Evolutionary conservation across 306 rosid species (phyloP).

Genomic region (Sechiopsis laciniata): DNA sequence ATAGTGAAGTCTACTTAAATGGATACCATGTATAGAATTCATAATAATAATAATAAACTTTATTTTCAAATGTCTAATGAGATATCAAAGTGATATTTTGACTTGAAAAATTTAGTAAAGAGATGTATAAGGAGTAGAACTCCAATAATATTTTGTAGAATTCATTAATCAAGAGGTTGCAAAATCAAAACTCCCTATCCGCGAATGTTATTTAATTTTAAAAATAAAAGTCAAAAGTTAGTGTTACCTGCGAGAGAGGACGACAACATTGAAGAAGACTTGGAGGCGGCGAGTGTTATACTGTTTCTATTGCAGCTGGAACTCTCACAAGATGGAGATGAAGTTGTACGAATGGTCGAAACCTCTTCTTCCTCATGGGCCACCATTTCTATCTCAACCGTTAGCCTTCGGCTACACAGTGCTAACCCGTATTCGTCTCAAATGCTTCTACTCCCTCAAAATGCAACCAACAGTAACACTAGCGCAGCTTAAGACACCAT

Average conservation of each 20-base stretch:
- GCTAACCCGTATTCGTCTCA: neutral
- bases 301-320: conserved; percentile 26
- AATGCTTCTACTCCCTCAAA: neutral
- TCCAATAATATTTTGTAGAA: too few species aligned
- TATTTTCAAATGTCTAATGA: too few species aligned
- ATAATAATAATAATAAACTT: too few species aligned
- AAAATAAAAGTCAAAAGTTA: neutral
- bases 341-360: neutral
- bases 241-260: conserved; percentile 47
- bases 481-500: conserved; percentile 1
- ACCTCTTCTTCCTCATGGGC: conserved; percentile 9
- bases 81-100: too few species aligned
- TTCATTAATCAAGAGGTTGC: too few species aligned
- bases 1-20: too few species aligned
- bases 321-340: conserved; percentile 17
- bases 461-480: conserved; percentile 13
- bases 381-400: neutral
- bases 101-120: too few species aligned
- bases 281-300: conserved; percentile 16
- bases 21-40: too few species aligned
- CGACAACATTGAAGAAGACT: conserved; percentile 43
- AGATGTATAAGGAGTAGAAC: too few species aligned
- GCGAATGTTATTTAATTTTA: too few species aligned
- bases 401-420: too few species aligned
- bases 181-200: too few species aligned